A percentile compares a stretch with the other conserved stretches of the same genome.
These are phyloP conservation scores for Trichomonascaceae sp. DNA, from an alignment of 1,139 yeast species.

Conservation along the genomic window DNA sequence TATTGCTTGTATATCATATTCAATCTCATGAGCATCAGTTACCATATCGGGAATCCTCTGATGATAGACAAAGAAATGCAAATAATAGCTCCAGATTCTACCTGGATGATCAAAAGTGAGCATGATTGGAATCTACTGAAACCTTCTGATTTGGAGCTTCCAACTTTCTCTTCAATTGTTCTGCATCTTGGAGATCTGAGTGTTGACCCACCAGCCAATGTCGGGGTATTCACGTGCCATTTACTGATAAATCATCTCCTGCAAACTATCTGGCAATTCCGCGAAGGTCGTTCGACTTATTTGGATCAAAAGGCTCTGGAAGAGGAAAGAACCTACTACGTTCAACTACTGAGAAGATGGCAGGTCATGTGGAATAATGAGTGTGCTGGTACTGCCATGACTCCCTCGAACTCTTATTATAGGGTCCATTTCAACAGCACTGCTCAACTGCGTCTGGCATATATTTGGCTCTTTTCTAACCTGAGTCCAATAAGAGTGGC, in stretches of 20 bases:
- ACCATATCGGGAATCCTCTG: not conserved
- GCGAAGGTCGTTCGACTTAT: not conserved
- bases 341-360: not conserved
- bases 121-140: not conserved
- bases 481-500: not conserved
- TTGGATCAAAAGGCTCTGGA: not conserved
- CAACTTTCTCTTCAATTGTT: not conserved
- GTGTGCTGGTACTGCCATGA: not conserved
- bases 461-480: not conserved
- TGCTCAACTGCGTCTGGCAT: not conserved
- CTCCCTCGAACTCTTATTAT: not conserved
- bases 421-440: slow-evolving; percentile 1
- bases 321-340: not conserved
- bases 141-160: not conserved
- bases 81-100: not conserved
- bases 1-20: not conserved
- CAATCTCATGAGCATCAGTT: not conserved
- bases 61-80: not conserved
- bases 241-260: not conserved
- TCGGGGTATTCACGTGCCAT: not conserved
- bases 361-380: not conserved
- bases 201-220: not conserved
- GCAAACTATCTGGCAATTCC: not conserved
- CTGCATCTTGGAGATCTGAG: not conserved
- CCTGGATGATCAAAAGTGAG: not conserved